phyloP scores from a whole-genome alignment of 352 stramenopile genomes.

The Aphanomyces invadans region DNA sequence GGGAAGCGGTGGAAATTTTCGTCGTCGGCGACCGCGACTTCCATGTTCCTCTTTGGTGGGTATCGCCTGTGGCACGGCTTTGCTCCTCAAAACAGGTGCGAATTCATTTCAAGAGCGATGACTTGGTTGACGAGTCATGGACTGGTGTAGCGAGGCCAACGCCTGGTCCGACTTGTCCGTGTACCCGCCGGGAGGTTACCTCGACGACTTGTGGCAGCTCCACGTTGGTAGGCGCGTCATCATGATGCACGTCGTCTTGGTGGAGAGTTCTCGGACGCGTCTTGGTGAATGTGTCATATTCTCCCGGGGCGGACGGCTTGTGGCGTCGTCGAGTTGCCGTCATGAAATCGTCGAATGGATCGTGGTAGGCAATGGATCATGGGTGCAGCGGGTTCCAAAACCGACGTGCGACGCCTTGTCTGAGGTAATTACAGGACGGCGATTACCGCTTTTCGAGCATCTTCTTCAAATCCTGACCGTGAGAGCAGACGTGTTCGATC shows the following conservation, averaged over 20 bases:
- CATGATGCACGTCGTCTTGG: too few species aligned
- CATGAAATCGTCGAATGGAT: too few species aligned
- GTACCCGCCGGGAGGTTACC: conserved; percentile 87
- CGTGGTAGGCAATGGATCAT: conserved; percentile 48
- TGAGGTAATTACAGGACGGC: too few species aligned
- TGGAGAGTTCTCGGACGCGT: too few species aligned
- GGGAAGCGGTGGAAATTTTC: conserved; percentile 91
- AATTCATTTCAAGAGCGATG: background rate
- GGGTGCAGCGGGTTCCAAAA: conserved; percentile 63
- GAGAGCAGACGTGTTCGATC: conserved; percentile 62
- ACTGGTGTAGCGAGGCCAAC: conserved; percentile 42
- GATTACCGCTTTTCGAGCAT: background rate
- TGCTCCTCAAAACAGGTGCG: conserved; percentile 73
- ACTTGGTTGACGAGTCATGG: too few species aligned
- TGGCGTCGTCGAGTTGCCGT: too few species aligned
- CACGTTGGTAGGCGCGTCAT: background rate
- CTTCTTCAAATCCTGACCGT: background rate
- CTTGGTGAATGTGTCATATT: too few species aligned
- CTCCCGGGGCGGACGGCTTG: too few species aligned
- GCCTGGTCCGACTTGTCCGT: conserved; percentile 61
- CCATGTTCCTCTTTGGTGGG: conserved; percentile 85
- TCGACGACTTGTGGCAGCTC: conserved; percentile 91
- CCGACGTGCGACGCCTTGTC: conserved; percentile 50
- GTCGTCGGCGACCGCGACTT: conserved; percentile 51
- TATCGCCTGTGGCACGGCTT: conserved; percentile 95